These are phyloP conservation scores for Aureobasidium sp. DNA, from an alignment of 2,329 filamentous ascomycete genomes.

Conservation along the genomic window DNA sequence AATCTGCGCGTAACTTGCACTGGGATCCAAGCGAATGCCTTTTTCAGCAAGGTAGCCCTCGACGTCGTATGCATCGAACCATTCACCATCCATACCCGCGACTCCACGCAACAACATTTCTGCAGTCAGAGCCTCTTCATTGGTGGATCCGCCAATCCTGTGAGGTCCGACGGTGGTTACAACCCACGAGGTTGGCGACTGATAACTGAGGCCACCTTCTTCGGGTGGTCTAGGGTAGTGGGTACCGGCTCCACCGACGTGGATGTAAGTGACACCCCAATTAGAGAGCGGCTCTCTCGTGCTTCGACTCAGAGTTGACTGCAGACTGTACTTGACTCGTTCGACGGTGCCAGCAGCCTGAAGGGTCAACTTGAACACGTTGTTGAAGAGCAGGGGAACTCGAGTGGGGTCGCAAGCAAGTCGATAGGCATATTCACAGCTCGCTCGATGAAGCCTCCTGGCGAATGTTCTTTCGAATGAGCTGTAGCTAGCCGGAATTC, in stretches of 20 bases:
- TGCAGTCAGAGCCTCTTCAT: conserved; percentile 19
- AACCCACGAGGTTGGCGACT: conserved; percentile 20
- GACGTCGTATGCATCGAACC: conserved; percentile 68
- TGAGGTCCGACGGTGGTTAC: conserved; percentile 24
- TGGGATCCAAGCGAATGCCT: conserved; percentile 53
- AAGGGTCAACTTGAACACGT: conserved; percentile 61
- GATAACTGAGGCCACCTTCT: conserved; percentile 51
- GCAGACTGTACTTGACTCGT: conserved; percentile 25
- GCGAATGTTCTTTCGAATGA: conserved; percentile 60
- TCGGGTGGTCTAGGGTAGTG: conserved; percentile 40
- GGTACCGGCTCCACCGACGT: conserved; percentile 59
- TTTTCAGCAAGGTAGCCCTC: conserved; percentile 61
- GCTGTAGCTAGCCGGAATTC: conserved; percentile 45
- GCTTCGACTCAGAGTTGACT: conserved; percentile 29
- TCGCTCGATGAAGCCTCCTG: conserved; percentile 57
- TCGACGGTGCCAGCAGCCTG: neutral
- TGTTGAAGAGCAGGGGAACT: conserved; percentile 26
- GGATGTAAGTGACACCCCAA: conserved; percentile 53
- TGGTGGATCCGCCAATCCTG: conserved; percentile 21
- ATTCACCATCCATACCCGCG: conserved; percentile 61
- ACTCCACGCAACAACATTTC: conserved; percentile 38
- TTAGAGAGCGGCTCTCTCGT: conserved; percentile 45
- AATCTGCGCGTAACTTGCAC: conserved; percentile 51
- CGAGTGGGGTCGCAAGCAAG: conserved; percentile 31
- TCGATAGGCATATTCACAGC: conserved; percentile 53